Conservation (phyloP, 768 basidiomycete species). For the Pleurotus sapidus region DNA sequence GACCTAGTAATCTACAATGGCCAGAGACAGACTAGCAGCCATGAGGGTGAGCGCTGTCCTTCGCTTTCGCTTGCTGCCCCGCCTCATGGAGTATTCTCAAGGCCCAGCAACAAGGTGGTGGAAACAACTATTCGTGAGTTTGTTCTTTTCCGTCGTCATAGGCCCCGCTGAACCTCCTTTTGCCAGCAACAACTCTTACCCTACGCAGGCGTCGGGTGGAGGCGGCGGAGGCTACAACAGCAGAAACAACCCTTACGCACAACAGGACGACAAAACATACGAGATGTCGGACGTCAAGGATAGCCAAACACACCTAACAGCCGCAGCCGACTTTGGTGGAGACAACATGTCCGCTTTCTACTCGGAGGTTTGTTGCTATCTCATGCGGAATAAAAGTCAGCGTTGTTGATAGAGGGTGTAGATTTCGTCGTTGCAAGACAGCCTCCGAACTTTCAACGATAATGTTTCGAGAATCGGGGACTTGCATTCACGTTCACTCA, state of each 20-base stretch:
- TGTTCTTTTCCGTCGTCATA: conserved; percentile 2
- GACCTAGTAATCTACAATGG: conserved; percentile 42
- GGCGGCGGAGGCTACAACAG: conserved; percentile 39
- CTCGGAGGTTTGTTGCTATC: conserved; percentile 52
- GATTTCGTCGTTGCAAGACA: conserved; percentile 78
- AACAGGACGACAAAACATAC: conserved; percentile 62
- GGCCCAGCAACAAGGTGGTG: conserved; percentile 70
- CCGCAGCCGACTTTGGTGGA: conserved; percentile 25
- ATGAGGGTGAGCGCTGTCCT: conserved; percentile 59
- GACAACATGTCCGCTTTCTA: conserved; percentile 73
- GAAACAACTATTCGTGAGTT: conserved; percentile 46
- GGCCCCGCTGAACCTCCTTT: conserved; percentile 11
- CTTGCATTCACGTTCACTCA: conserved; percentile 71
- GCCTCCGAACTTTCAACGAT: conserved; percentile 60
- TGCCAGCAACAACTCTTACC: conserved; percentile 53
- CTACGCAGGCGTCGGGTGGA: conserved; percentile 61
- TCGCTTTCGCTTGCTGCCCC: conserved; percentile 4
- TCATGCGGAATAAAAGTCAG: background rate
- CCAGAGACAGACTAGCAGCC: conserved; percentile 89
- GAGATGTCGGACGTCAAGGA: conserved; percentile 72
- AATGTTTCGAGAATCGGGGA: conserved; percentile 70
- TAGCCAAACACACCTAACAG: conserved; percentile 48
- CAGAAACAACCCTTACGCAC: conserved; percentile 62
- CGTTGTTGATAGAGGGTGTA: conserved; percentile 21
- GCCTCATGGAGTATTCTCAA: conserved; percentile 18